These are phyloP conservation scores for Emericellopsis atlantica DNA, from an alignment of 2,329 filamentous ascomycete species.

Conservation along the genomic window DNA sequence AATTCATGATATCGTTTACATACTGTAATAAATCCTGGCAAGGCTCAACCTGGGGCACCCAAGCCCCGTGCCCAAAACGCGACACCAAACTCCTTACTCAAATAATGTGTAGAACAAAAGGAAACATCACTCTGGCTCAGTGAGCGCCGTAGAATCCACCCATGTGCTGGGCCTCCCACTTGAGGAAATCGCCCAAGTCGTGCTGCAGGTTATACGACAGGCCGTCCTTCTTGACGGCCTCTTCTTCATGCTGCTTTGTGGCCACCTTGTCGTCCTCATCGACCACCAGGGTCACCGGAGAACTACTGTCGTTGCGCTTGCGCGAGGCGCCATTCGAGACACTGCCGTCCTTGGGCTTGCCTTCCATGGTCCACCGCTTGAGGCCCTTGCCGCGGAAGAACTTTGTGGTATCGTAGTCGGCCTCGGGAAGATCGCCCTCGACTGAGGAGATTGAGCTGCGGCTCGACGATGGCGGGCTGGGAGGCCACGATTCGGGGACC, in stretches of 20 bases:
- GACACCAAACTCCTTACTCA: too few relatives aligned
- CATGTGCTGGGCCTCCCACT: conserved; percentile 39
- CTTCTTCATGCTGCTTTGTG: neutral
- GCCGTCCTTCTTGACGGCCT: conserved; percentile 12
- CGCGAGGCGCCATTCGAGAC: conserved; percentile 15
- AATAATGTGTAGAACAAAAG: too few relatives aligned
- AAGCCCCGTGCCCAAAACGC: too few relatives aligned
- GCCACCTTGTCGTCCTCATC: neutral
- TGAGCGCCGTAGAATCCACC: conserved; percentile 1
- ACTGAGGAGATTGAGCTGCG: conserved; percentile 11
- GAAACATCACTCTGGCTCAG: neutral
- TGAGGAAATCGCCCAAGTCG: conserved; percentile 45
- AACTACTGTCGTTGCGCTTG: neutral
- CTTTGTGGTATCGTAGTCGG: conserved; percentile 15
- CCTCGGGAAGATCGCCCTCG: neutral
- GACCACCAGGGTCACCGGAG: neutral
- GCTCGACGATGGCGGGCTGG: conserved; percentile 6
- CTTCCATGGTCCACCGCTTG: conserved; percentile 23
- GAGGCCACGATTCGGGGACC: conserved; percentile 9
- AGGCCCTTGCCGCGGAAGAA: conserved; percentile 17
- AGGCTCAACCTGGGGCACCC: too few relatives aligned
- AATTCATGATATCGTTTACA: too few relatives aligned
- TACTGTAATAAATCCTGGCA: too few relatives aligned
- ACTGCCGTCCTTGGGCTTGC: conserved; percentile 15
- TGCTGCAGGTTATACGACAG: conserved; percentile 51